These are phyloP conservation scores for Beauveria sp. DNA, from an alignment of 2,329 filamentous ascomycete genomes.

Conservation along the genomic window DNA sequence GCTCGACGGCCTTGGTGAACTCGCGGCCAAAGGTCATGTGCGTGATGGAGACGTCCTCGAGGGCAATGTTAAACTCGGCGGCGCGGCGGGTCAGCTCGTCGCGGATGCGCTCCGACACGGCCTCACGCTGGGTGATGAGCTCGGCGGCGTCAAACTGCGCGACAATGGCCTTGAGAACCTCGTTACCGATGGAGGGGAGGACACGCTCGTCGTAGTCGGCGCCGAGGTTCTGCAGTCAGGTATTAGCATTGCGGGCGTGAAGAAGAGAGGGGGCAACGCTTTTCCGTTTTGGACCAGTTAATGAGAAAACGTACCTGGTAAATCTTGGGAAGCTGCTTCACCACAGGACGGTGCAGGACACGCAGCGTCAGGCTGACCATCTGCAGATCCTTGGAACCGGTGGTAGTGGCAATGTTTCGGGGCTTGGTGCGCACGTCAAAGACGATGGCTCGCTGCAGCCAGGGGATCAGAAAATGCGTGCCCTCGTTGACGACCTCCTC, in stretches of 20 bases:
- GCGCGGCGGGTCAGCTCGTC: constrained; percentile 87
- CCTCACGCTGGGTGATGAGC: constrained; percentile 97
- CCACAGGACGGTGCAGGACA: constrained; percentile 90
- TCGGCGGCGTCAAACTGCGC: constrained; percentile 98
- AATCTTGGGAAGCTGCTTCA: constrained; percentile 88
- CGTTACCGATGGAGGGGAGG: constrained; percentile 96
- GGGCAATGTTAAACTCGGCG: constrained; percentile 95
- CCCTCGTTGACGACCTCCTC: constrained; percentile 90
- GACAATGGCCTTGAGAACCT: constrained; percentile 97
- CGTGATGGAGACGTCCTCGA: constrained; percentile 98
- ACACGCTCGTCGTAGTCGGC: constrained; percentile 98
- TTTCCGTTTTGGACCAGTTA: no score
- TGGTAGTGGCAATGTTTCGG: constrained; percentile 94
- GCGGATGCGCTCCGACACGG: constrained; percentile 90
- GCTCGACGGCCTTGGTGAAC: constrained; percentile 97
- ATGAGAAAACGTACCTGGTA: constrained; percentile 67
- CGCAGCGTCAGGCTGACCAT: constrained; percentile 98
- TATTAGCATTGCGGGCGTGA: constrained; percentile 7
- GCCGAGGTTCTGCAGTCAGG: constrained; percentile 70
- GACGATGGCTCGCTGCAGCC: constrained; percentile 89
- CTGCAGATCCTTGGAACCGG: constrained; percentile 96
- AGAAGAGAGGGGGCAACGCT: not conserved
- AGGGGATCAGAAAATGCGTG: constrained; percentile 92
- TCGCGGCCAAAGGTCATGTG: constrained; percentile 99
- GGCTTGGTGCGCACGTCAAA: constrained; percentile 98